Percentiles rank a stretch among this genome's conserved stretches.
These are phyloP conservation scores for Verticillium nubilum DNA, from an alignment of 2,329 filamentous ascomycete species.

Conservation along the genomic window DNA sequence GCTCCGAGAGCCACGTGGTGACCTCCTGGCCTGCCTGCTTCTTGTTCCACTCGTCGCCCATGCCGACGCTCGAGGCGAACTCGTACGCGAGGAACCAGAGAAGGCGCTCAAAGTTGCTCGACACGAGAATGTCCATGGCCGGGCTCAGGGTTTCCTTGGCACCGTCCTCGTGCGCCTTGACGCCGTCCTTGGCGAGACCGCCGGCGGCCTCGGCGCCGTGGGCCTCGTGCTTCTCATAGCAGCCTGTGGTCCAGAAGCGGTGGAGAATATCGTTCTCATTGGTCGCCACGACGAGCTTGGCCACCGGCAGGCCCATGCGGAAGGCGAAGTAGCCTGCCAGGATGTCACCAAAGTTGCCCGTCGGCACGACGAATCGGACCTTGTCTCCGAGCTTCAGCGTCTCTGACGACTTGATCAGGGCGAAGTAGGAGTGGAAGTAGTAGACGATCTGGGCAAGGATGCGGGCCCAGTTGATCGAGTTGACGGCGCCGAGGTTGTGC, in stretches of 20 bases:
- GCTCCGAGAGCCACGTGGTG: constrained; percentile 66
- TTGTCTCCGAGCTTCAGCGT: constrained; percentile 60
- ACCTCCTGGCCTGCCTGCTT: constrained; percentile 73
- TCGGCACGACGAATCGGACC: constrained; percentile 84
- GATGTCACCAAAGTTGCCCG: constrained; percentile 95
- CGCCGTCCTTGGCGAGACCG: constrained; percentile 59
- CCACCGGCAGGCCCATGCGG: constrained; percentile 79
- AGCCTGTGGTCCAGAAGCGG: constrained; percentile 86
- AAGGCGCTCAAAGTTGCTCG: constrained; percentile 92
- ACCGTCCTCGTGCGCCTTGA: constrained; percentile 61
- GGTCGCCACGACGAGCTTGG: constrained; percentile 87
- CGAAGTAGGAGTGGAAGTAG: constrained; percentile 94
- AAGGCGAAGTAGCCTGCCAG: constrained; percentile 89
- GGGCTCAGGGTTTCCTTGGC: constrained; percentile 90
- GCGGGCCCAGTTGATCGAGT: constrained; percentile 93
- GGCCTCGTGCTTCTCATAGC: constrained; percentile 79
- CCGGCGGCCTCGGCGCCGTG: constrained; percentile 52
- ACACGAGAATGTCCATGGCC: constrained; percentile 96
- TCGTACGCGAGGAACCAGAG: constrained; percentile 88
- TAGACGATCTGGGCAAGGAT: constrained; percentile 96
- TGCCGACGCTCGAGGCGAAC: constrained; percentile 52
- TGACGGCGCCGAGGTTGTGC: constrained; percentile 85
- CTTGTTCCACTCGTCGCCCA: constrained; percentile 62
- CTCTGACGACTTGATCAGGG: constrained; percentile 55
- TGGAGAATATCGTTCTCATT: constrained; percentile 98